Base-by-base conservation (phyloP, 352 stramenopile genomes). In the Phytophthora constricta region DNA sequence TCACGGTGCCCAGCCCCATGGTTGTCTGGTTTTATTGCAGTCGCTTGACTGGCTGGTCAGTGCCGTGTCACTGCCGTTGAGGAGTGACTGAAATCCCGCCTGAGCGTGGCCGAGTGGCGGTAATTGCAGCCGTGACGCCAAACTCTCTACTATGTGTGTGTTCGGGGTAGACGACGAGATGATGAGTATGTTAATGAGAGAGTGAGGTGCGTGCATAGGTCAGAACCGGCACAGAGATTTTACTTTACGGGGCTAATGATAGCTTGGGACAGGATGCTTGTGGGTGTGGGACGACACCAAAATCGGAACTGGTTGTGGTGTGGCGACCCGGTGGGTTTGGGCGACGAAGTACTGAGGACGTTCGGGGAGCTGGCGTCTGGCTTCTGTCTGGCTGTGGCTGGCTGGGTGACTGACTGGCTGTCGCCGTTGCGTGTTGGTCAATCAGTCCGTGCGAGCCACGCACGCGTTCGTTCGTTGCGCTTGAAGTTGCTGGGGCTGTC, bases 1-100 rank as follows among this genome's bases (percentile, higher is more conserved):
- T 89, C 60, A 90, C 76, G 3, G 64, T 62, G 45, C 76, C 75
- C 28, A 84, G 59, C 22, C 86, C 77, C 80, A 89, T 89, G 34
- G 13, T 67, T 19, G 41, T 47, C 23, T n/a, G 22, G 41, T 54
- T 25, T 61, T 48, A 42, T 34, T 19, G 62, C 31, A 31, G n/a
- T 39, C 37, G 57, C 57, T 58, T 27, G 56, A 31, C 34, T 64
- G 45, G 34, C 7, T 20, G 9, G 33, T 16, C 46, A 59, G 33
- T 7, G 13, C 31, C 7, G 7, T 37, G 31, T 48, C 45, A 41
- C 26, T 48, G 23, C 37, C 62, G 48, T 74, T 56, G 50, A 10
- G 20, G 48, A 70, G 61, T 67, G 62, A 58, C 55, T 46, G 39
- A 39, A 14, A 45, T 37, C 10, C 34, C 34, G 20, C 16, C 31